Evolutionary conservation across 768 basidiomycete species (phyloP), one percentile per base, ranked within the genome.

Genomic region (Termitomyces sp.): DNA sequence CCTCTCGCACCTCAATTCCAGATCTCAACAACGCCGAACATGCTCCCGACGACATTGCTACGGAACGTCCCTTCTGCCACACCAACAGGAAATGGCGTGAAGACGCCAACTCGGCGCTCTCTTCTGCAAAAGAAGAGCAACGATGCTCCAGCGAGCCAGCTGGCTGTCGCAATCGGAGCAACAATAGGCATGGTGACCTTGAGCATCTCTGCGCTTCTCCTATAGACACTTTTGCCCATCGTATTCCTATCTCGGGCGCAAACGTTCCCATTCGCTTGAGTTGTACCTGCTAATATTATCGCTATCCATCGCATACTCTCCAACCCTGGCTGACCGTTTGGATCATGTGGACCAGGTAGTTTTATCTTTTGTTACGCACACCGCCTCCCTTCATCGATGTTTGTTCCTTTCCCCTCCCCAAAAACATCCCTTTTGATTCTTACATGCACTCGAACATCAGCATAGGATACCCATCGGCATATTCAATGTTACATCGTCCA

Each of bases 41-140:
- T 97, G 94, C 75, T 93, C 31, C 95, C 95, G 2, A 90, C 89
- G 4, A 77, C 77, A 62, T 44, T 66, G 45, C 73, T 96, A 57
- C 80, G 88, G 60, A 89, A 87, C 35, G 69, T 81, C 3, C 27
- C 69, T 14, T 56, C 67, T 8, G 61, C 67, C 14, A 65, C 58
- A 23, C 37, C 56, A 11, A 38, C 53, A 52, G 59, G 59, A 34
- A 65, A 66, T 55, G 67, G 67, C 48, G 67, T 69, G 19, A 63
- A 65, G 56, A 56, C 54, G 49, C 59, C 46, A 17, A 23, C 57
- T 1, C 60, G 60, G 11, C 57, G 58, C 45, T 63, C 59, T 38
- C 55, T 45, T 58, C 63, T 71, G 48, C 29, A 52, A 34, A 46
- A 59, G 49, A 61, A 63, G 56, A 68, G 68, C 29, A 68, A 62